Base-by-base conservation (phyloP, 106 monocot species). In the Allium sativum region DNA sequence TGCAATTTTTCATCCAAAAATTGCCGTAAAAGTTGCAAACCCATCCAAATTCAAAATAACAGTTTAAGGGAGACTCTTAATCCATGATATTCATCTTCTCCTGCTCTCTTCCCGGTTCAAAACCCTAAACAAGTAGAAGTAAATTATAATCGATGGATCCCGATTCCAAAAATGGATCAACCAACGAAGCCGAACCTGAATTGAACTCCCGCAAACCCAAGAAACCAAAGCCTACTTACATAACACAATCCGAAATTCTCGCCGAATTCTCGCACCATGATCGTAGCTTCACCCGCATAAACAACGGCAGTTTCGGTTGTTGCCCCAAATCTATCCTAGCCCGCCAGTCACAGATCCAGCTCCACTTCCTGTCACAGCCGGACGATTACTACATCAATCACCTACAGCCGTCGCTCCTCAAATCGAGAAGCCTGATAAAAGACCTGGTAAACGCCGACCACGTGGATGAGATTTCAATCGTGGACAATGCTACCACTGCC, bases 301-400 rank as follows among this genome's bases (percentile, higher is more conserved):
- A 88, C 73, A 88, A 88, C 73, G 88, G 83, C 53, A 75, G 78
- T 75, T 88, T 88, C 60, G 83, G 88, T 14, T 65, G 75, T 69
- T 84, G 80, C 57, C 84, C 88, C 3, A 44, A 62, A 31, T 80
- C 80, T 11, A 70, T 88, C 46, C 77, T 78, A 41, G 48, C 66
- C 52, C 77, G 73, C 18, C 83, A 84, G 44, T 31, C 16, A 11
- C 55, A 52, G 45, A 70, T 58, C 65, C 88, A 88, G 78, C 52
- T 57, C 20, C 56, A 53, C 7, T 88, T 75, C 73, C 72, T 81
- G 56, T 50, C 69, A 14, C 84, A 84, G 76, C 84, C 79, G 13
- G 79, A 80, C 44, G 61, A 65, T 3, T 84, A 76, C 76, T 84
- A 84, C 76, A 64, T 76, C 73, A 44, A 76, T 40, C n/a, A 18